Conservation (phyloP, 495 filamentous ascomycete genomes). For the Stereocaulon alpinum region DNA sequence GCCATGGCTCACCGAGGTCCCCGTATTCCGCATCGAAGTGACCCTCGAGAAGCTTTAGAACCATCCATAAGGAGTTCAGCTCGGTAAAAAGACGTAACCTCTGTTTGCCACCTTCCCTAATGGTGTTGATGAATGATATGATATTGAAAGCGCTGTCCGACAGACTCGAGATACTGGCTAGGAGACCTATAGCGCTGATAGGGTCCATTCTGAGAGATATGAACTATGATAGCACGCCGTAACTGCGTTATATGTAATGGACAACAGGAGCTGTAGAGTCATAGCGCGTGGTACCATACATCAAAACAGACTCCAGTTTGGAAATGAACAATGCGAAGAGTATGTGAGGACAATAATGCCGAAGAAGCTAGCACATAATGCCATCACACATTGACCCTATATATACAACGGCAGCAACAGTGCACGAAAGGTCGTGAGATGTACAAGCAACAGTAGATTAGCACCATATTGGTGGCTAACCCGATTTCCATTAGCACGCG, state of each 20-base stretch:
- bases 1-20: slow-evolving; percentile 15
- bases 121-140: slow-evolving; percentile 12
- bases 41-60: slow-evolving; percentile 15
- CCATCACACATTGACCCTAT: no score
- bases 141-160: slow-evolving; percentile 16
- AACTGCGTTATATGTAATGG: not conserved
- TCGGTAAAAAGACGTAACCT: slow-evolving; percentile 15
- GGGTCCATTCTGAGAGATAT: slow-evolving; percentile 4
- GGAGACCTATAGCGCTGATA: slow-evolving; percentile 1
- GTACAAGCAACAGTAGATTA: no score
- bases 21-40: slow-evolving; percentile 9
- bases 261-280: not conserved
- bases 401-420: no score
- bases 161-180: slow-evolving; percentile 10
- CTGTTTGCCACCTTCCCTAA: slow-evolving; percentile 18
- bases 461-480: no score
- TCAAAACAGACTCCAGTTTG: no score
- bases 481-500: no score
- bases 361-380: no score
- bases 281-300: no score
- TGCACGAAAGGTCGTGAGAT: no score
- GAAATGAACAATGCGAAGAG: no score
- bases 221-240: not conserved
- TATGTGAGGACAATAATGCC: no score
- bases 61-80: slow-evolving; percentile 17